phyloP scores from a whole-genome alignment of 192 early-diverging fungal genomes.

The Umbelopsis ramanniana region DNA sequence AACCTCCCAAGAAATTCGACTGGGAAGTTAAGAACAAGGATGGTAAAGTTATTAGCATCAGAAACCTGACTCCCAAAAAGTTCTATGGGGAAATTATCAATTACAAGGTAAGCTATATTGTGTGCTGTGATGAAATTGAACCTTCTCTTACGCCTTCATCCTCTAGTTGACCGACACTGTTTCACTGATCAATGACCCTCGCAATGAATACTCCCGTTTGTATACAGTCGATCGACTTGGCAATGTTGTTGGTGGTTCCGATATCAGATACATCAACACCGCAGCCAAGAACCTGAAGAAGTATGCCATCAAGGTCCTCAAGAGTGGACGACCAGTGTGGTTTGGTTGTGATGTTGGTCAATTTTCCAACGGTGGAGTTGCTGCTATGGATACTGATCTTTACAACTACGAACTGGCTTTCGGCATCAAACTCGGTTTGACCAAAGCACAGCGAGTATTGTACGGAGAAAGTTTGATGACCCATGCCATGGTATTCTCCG shows the following conservation, averaged over 20 bases:
- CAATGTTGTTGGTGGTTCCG: slow-evolving; percentile 70
- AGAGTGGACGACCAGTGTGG: slow-evolving; percentile 71
- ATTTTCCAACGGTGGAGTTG: slow-evolving; percentile 55
- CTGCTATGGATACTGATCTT: slow-evolving; percentile 63
- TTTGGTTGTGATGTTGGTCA: slow-evolving; percentile 81
- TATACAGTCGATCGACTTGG: slow-evolving; percentile 79
- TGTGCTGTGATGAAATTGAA: neutral
- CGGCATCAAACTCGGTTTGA: slow-evolving; percentile 58
- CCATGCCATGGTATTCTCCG: slow-evolving; percentile 82
- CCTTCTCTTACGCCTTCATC: neutral
- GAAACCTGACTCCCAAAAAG: slow-evolving; percentile 60
- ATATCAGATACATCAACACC: slow-evolving; percentile 73
- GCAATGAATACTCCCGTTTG: slow-evolving; percentile 60
- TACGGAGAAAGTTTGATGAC: slow-evolving; percentile 79
- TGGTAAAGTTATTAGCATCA: slow-evolving; percentile 62
- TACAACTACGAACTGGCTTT: slow-evolving; percentile 72
- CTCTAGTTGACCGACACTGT: slow-evolving; percentile 61
- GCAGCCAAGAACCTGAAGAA: slow-evolving; percentile 57
- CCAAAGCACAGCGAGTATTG: slow-evolving; percentile 71
- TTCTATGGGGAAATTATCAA: slow-evolving; percentile 67
- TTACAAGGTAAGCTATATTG: slow-evolving; percentile 46
- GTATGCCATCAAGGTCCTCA: slow-evolving; percentile 60
- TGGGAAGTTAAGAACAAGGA: slow-evolving; percentile 76
- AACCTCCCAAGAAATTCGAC: slow-evolving; percentile 68
- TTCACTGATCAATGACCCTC: slow-evolving; percentile 77